A percentile compares a stretch with the other conserved stretches of the same genome.
Conservation (phyloP, 1,284 basidiomycete genomes). For the Cystobasidiaceae sp. region DNA sequence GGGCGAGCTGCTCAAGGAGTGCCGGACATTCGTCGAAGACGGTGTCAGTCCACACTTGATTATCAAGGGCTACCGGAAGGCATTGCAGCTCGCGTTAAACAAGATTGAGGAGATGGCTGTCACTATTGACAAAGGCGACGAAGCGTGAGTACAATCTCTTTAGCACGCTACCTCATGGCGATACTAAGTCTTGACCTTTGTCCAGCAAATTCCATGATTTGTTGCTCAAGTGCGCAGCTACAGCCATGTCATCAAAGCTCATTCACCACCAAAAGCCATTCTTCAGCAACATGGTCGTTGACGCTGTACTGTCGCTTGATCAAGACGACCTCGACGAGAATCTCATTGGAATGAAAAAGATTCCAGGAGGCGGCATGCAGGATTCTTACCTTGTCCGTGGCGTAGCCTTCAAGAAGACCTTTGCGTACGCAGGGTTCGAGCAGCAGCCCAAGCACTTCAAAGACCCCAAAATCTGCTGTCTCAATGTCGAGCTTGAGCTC, state of each 20-base stretch:
- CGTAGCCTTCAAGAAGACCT: constrained; percentile 99
- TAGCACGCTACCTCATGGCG: neutral
- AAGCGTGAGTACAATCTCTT: constrained; percentile 59
- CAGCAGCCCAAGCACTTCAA: constrained; percentile 95
- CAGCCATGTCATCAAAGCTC: constrained; percentile 98
- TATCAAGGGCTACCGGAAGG: constrained; percentile 90
- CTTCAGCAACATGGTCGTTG: constrained; percentile 98
- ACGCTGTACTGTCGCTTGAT: constrained; percentile 88
- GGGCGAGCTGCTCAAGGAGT: constrained; percentile 90
- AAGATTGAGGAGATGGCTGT: constrained; percentile 86
- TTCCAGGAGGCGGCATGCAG: constrained; percentile 92
- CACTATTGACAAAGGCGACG: constrained; percentile 81
- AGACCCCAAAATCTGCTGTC: constrained; percentile 81
- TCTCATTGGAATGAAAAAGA: constrained; percentile 97
- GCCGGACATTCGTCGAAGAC: constrained; percentile 88
- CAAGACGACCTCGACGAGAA: constrained; percentile 91
- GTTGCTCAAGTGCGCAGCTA: constrained; percentile 91
- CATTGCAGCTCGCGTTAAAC: constrained; percentile 76
- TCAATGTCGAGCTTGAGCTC: constrained; percentile 97
- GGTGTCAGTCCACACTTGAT: constrained; percentile 96
- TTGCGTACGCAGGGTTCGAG: constrained; percentile 98
- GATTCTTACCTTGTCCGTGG: constrained; percentile 84
- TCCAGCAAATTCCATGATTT: constrained; percentile 83
- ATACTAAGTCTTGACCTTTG: too few species aligned
- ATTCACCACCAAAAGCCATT: constrained; percentile 99